Percentiles rank a stretch among this genome's conserved stretches.
These are phyloP conservation scores for Vaccinium macrocarpon DNA, from an alignment of 148 eudicot species.

Conservation along the genomic window DNA sequence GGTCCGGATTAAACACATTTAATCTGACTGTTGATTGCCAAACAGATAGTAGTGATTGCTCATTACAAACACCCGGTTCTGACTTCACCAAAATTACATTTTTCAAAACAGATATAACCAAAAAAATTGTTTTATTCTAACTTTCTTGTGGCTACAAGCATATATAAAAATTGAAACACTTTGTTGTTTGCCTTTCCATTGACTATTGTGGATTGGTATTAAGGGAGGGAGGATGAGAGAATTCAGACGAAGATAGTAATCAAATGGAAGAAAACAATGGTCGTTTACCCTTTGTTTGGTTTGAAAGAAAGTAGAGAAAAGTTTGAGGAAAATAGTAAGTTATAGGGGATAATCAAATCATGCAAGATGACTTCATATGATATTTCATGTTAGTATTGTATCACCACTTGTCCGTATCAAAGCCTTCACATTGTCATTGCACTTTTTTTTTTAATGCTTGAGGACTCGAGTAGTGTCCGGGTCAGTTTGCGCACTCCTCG, in stretches of 20 bases:
- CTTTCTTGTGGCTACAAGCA: neutral
- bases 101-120: neutral
- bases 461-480: too few relatives aligned
- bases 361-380: neutral
- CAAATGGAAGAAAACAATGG: neutral
- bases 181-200: neutral
- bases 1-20: too few relatives aligned
- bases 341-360: neutral
- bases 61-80: too few relatives aligned
- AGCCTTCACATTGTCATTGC: neutral
- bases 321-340: neutral
- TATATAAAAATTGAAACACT: neutral
- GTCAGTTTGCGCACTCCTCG: too few relatives aligned
- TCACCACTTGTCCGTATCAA: neutral
- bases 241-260: neutral
- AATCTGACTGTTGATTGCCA: too few relatives aligned
- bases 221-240: neutral
- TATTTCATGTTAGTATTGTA: neutral
- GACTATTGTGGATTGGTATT: neutral
- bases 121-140: neutral
- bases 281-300: neutral
- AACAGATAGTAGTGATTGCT: too few relatives aligned
- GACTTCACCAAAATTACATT: neutral
- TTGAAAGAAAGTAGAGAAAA: neutral
- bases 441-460: too few relatives aligned